Evolutionary conservation across 352 stramenopile species (phyloP).

Genomic region (Phytophthora meadii): DNA sequence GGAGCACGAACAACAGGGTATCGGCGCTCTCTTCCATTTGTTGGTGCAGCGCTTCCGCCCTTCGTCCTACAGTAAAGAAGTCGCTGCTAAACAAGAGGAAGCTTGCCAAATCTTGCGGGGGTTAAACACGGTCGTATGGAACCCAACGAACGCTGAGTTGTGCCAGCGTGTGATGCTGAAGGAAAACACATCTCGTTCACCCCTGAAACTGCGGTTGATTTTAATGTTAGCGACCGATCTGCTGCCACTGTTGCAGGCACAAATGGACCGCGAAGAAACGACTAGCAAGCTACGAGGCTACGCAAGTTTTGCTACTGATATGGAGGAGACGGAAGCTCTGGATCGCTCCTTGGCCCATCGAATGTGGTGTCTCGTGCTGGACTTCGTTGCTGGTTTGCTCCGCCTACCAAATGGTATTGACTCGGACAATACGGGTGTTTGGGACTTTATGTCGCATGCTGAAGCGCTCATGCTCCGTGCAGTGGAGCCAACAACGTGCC

Average conservation of each 20-base stretch:
- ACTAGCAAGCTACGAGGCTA: constrained; percentile 49
- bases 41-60: constrained; percentile 58
- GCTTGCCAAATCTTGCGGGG: constrained; percentile 55
- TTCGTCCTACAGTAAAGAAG: constrained; percentile 29
- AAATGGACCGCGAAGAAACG: constrained; percentile 50
- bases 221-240: constrained; percentile 60
- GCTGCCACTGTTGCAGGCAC: constrained; percentile 46
- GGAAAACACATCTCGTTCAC: constrained; percentile 6
- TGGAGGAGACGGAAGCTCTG: constrained; percentile 14
- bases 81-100: constrained; percentile 41
- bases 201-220: constrained; percentile 42
- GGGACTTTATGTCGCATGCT: constrained; percentile 63
- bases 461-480: constrained; percentile 53
- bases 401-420: constrained; percentile 30
- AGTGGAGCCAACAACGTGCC: constrained; percentile 33
- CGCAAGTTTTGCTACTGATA: constrained; percentile 13
- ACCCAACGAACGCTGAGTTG: constrained; percentile 51
- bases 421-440: constrained; percentile 38
- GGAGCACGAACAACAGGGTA: constrained; percentile 58
- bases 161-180: constrained; percentile 59
- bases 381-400: constrained; percentile 52
- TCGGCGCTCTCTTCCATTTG: constrained; percentile 62
- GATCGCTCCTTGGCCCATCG: constrained; percentile 53
- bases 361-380: constrained; percentile 69
- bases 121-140: constrained; percentile 61